Base-by-base conservation (phyloP, 2,329 filamentous ascomycete species). In the Talaromyces sp. region DNA sequence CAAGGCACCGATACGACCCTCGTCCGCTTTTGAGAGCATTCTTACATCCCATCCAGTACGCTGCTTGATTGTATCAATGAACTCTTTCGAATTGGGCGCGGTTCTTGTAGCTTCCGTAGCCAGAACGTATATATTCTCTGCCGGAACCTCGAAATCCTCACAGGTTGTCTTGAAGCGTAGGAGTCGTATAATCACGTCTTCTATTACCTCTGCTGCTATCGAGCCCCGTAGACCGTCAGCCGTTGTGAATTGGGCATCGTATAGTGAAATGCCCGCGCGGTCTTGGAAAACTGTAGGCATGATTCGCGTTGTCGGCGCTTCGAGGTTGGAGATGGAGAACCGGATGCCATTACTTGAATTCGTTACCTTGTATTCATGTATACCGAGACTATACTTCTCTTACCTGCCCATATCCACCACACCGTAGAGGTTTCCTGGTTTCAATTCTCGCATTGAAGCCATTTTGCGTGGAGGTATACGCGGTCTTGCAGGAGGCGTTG, bases 81-180 rank as follows among this genome's bases (percentile, higher is more conserved):
- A 92, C 1, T 87, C 84, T 22, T 81, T 81, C 0, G 89, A 88
- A 72, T 97, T 97, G 65, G 85, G 77, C 5, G 93, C 92, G 27
- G 88, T 91, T 53, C 93, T 88, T 75, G 93, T 95, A 3, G 93
- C 93, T 77, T 97, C 93, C 0, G 93, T 97, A 22, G 93, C 93
- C 49, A 97, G 86, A 10, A 97, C 86, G 22, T 86, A 85, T 67
- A 94, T 86, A 68, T 93, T 88, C 38, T 77, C 70, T 0, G 58
- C 11, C 0, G 86, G 86, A 0, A 97, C 91, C 19, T 83, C 82
- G 73, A 91, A 92, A 65, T 89, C 85, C 63, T 83, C 74, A 66
- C 92, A 94, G 61, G 91, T 89, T 29, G 81, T 81, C 67, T 87
- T 87, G 81, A 97, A 97, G 31, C 88, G 87, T 25, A 85, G 80